These are phyloP conservation scores for Globisporangium nagaii DNA, from an alignment of 352 stramenopile genomes.

Conservation along the genomic window DNA sequence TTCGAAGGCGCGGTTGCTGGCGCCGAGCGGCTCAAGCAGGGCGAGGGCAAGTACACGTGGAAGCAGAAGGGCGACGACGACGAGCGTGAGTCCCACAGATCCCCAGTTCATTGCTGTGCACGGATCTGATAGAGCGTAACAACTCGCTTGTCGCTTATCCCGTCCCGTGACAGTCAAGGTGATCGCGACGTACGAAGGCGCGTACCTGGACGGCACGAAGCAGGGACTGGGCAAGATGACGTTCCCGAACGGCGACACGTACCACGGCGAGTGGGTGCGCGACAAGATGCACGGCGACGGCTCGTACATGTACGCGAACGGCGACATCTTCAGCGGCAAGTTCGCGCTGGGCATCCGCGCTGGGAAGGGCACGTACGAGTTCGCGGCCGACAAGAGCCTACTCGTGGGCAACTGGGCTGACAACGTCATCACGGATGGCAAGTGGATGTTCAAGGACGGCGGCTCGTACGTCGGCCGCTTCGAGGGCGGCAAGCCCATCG, in stretches of 20 bases:
- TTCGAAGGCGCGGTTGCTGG: slow-evolving; percentile 84
- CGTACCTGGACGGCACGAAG: slow-evolving; percentile 83
- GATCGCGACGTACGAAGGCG: slow-evolving; percentile 79
- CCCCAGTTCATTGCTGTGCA: too few species aligned
- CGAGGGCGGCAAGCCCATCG: slow-evolving; percentile 81
- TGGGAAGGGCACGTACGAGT: slow-evolving; percentile 89
- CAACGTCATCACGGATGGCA: slow-evolving; percentile 83
- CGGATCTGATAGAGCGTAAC: too few species aligned
- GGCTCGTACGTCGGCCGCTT: slow-evolving; percentile 82
- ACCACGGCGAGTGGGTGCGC: slow-evolving; percentile 85
- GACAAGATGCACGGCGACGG: slow-evolving; percentile 87
- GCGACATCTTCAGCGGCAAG: slow-evolving; percentile 88
- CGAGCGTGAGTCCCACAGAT: slow-evolving; percentile 40
- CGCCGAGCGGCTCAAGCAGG: slow-evolving; percentile 75
- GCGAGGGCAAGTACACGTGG: slow-evolving; percentile 87
- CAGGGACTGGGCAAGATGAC: slow-evolving; percentile 88
- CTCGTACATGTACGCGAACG: slow-evolving; percentile 89
- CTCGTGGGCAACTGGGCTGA: slow-evolving; percentile 85
- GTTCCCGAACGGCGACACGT: slow-evolving; percentile 87
- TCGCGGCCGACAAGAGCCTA: slow-evolving; percentile 69
- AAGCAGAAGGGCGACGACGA: slow-evolving; percentile 54
- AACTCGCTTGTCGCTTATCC: too few species aligned
- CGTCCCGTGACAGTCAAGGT: too few species aligned
- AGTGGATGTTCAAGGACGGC: slow-evolving; percentile 90
- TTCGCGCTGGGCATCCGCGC: slow-evolving; percentile 79